Base-by-base conservation (phyloP, 2,329 filamentous ascomycete species). In the Beauveria bassiana region DNA sequence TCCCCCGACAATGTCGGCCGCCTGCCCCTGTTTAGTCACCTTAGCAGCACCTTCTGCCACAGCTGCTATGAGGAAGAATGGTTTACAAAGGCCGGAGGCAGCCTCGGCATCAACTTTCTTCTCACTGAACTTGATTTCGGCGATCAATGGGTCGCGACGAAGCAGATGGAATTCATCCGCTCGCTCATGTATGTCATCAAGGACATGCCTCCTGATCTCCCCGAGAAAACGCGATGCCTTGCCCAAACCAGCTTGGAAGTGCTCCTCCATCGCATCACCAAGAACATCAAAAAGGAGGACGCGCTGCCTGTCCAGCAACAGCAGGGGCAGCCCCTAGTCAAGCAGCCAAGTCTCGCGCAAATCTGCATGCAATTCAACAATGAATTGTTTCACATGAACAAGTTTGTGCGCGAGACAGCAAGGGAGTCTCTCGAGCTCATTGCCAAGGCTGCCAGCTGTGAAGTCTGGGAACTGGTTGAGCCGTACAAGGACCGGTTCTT, bases 181-280 rank as follows among this genome's bases (percentile, higher is more conserved):
- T 91, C 93, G n/a, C 79, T 99, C 61, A 88, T 96, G 76, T 97
- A 96, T 74, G 93, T 99, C 65, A 91, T 99, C 77, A 99, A 99
- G 76, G 95, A 99, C 71, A 97, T 97, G 83, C 95, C 96, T 0
- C 85, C 90, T 61, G 95, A 99, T 72, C 81, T 99, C 1, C 93
- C 96, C 1, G 92, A 96, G 61, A 93, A 89, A 70, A 97, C 95
- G 2, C 84, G 95, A 42, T 81, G 87, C 40, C 86, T 91, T 63
- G 93, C 95, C 0, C 90, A 96, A 73, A 83, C 87, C 22, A 96
- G 93, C 0, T 79, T 99, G 24, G 87, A 93, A 68, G 82, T 90
- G 47, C 84, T 98, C 34, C 80, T 97, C 40, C 81, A 83, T 62
- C 86, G 88, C 62, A 93, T 93, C 71, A 93, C 89, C 47, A 90